Percentiles rank a stretch among this genome's conserved stretches.
phyloP scores from a whole-genome alignment of 2,329 filamentous ascomycete species.

The Colletotrichum sublineola region DNA sequence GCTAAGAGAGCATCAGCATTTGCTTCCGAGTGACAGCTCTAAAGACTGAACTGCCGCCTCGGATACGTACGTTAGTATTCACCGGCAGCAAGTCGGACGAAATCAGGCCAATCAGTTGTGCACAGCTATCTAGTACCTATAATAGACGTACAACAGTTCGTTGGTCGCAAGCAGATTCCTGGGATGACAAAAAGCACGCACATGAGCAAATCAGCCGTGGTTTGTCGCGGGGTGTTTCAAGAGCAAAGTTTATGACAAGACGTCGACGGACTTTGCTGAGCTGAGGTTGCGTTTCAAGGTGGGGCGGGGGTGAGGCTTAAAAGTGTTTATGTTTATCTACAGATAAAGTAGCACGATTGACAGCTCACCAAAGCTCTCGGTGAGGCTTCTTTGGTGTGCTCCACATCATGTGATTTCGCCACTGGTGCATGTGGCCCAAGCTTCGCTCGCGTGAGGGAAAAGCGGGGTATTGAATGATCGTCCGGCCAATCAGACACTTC shows the following conservation, averaged over 20 bases:
- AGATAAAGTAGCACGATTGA: neutral
- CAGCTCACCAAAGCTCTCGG: conserved; percentile 27
- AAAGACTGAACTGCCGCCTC: no score
- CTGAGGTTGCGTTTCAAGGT: conserved; percentile 27
- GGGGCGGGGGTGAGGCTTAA: conserved; percentile 38
- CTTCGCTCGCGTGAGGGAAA: conserved; percentile 27
- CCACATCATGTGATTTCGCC: conserved; percentile 40
- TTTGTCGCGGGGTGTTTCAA: conserved; percentile 17
- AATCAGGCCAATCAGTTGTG: neutral
- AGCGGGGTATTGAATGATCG: conserved; percentile 18
- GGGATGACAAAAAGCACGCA: neutral
- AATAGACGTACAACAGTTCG: neutral
- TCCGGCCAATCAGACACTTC: conserved; percentile 22
- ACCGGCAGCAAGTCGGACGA: neutral
- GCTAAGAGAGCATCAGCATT: neutral
- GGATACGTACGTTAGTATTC: neutral
- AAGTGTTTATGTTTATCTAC: neutral
- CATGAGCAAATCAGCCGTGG: neutral
- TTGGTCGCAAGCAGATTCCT: neutral
- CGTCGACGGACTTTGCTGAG: neutral
- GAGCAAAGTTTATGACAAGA: conserved; percentile 15
- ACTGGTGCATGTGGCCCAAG: conserved; percentile 18
- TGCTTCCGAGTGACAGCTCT: neutral
- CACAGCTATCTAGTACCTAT: neutral
- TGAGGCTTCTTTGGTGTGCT: conserved; percentile 36